These are phyloP conservation scores for Endocladia muricata DNA, from an alignment of 31 red algal species.

Conservation along the genomic window DNA sequence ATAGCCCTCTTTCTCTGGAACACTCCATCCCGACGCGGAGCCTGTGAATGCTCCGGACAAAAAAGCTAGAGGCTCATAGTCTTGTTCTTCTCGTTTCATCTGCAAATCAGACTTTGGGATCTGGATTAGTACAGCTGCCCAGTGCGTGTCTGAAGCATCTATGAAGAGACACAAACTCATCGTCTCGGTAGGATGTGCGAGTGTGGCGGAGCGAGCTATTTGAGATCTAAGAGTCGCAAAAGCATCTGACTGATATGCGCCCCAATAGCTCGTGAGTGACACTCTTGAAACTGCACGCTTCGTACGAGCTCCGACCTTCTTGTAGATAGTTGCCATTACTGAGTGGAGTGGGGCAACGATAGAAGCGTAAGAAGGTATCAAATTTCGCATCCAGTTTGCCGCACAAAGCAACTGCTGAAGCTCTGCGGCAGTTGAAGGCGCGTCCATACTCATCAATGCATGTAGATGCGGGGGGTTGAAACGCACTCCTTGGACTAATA, in stretches of 20 bases:
- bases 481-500: neutral
- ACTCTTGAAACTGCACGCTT: neutral
- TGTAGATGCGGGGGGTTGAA: neutral
- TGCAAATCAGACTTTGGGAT: neutral
- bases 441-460: neutral
- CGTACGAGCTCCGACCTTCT: neutral
- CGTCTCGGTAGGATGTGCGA: neutral
- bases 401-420: too few species aligned
- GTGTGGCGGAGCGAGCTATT: neutral
- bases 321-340: neutral
- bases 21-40: too few species aligned
- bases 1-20: too few species aligned
- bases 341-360: neutral
- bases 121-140: slow-evolving; percentile 10
- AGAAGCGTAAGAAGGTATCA: neutral
- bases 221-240: neutral
- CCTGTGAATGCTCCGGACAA: slow-evolving; percentile 24
- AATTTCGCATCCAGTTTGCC: neutral
- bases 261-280: neutral
- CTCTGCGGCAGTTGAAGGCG: neutral
- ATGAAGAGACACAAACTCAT: neutral
- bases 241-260: neutral
- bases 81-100: neutral
- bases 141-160: too few species aligned
- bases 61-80: slow-evolving; percentile 5